Evolutionary conservation across 768 basidiomycete genomes (phyloP).

Genomic region (Artomyces pyxidatus): DNA sequence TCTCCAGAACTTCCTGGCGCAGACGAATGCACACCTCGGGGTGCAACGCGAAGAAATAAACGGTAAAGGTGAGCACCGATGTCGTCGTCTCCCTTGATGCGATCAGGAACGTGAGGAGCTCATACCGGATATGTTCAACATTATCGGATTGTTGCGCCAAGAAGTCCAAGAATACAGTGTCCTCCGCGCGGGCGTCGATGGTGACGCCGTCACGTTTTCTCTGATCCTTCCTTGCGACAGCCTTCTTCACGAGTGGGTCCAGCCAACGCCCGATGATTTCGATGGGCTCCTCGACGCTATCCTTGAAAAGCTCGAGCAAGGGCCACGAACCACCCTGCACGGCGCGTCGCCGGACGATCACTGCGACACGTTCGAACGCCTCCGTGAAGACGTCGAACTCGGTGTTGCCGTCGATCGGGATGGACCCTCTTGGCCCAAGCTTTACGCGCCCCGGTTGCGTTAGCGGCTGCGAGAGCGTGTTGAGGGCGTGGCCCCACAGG

Average conservation of each 20-base stretch:
- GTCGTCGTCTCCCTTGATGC: conserved; percentile 19
- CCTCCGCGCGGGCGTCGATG: conserved; percentile 5
- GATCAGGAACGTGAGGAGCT: conserved; percentile 14
- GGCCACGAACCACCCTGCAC: conserved; percentile 13
- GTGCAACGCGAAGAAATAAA: conserved; percentile 25
- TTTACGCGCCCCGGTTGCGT: conserved; percentile 34
- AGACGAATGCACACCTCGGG: conserved; percentile 21
- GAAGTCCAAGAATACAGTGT: conserved; percentile 12
- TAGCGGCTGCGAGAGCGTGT: conserved; percentile 26
- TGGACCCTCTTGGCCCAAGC: conserved; percentile 39
- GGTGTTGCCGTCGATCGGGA: conserved; percentile 4
- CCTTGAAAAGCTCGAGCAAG: conserved; percentile 12
- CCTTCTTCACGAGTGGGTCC: conserved; percentile 8
- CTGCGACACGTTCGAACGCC: conserved; percentile 10
- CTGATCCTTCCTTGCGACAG: conserved; percentile 2
- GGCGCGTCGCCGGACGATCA: conserved; percentile 7
- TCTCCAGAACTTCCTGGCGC: conserved; percentile 23
- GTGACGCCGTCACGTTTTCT: conserved; percentile 1
- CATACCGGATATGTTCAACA: conserved; percentile 13
- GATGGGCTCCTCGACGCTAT: conserved; percentile 12
- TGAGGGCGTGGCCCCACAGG: conserved; percentile 35
- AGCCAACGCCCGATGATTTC: conserved; percentile 8
- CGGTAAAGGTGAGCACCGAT: conserved; percentile 21
- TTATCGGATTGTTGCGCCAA: conserved; percentile 11
- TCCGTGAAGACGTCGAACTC: conserved; percentile 13